These are phyloP conservation scores for Eucalyptus tenuipes DNA, from an alignment of 345 rosid genomes.

Conservation along the genomic window DNA sequence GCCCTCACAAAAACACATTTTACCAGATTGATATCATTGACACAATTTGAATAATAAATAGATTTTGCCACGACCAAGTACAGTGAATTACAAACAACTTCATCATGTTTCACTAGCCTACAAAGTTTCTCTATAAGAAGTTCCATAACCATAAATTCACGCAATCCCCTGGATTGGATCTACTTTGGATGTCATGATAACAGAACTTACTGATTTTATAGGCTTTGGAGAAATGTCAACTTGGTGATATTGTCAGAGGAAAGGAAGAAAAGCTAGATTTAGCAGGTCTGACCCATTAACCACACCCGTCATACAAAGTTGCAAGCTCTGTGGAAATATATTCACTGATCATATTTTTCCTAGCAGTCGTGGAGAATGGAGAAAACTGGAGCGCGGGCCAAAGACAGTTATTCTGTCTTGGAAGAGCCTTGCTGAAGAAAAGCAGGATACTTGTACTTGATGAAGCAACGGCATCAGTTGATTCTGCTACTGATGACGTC, in stretches of 20 bases:
- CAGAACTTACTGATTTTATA: slow-evolving; percentile 3
- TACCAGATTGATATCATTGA: not conserved
- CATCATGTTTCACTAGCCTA: not conserved
- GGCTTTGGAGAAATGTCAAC: slow-evolving; percentile 84
- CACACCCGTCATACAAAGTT: not conserved
- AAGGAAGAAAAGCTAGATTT: slow-evolving; percentile 71
- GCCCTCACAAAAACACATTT: not conserved
- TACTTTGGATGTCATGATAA: not conserved
- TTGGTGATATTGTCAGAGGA: slow-evolving; percentile 51
- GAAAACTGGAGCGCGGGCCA: slow-evolving; percentile 95
- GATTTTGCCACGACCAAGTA: not conserved
- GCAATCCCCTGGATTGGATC: not conserved
- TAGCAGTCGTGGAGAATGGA: slow-evolving; percentile 78
- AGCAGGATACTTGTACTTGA: slow-evolving; percentile 79
- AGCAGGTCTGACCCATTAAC: slow-evolving; percentile 27
- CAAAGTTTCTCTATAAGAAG: not conserved
- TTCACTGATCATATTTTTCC: not conserved
- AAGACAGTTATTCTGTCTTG: slow-evolving; percentile 74
- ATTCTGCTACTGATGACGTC: slow-evolving; percentile 86
- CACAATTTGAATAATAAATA: not conserved
- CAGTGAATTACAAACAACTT: not conserved
- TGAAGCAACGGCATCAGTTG: slow-evolving; percentile 94
- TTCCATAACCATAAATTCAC: not conserved
- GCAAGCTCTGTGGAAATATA: not conserved
- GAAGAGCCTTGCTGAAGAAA: slow-evolving; percentile 77